Base-by-base conservation (phyloP, 768 basidiomycete species). In the Boletus rex-veris region DNA sequence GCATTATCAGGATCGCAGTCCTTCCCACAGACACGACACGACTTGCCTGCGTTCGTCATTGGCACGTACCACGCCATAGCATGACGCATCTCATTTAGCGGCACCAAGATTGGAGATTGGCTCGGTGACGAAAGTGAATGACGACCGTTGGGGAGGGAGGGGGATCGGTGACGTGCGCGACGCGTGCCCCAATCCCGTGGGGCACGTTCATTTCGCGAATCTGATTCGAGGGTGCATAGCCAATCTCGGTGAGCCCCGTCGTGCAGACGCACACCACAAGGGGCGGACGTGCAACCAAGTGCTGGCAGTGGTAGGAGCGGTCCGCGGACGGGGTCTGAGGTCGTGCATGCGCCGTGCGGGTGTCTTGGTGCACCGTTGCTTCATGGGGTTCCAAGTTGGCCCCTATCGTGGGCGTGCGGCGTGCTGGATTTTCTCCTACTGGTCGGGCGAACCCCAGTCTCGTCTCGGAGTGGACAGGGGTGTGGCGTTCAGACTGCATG, bases 201-300 rank as follows among this genome's bases (percentile, higher is more conserved):
- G n/a, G 40, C 55, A 60, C 56, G 54, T 54, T 66, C 61, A 62
- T 54, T 50, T 54, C 64, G 61, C 52, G 54, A 56, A 65, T 64
- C 58, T 31, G 53, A 64, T 57, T 65, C 55, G 50, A 60, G 58
- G 64, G 61, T 45, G 41, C 35, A 21, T 50, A 57, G 49, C 54
- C 60, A 63, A 64, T 65, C 63, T 64, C 21, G 55, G 59, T 33
- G 52, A 21, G 44, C 48, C 36, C 41, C 37, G 14, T 58, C n/a
- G 3, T 7, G 43, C 14, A 11, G 38, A 43, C 45, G 33, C 14
- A 26, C 31, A 19, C 58, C 58, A 50, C 48, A 48, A 48, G 52
- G 28, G 9, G 10, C 31, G 42, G 38, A 16, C 12, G 6, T 15
- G 11, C 12, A 14, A 11, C 2, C 28, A n/a, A 7, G 11, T 7